Evolutionary conservation across 73 alveolate genomes (phyloP).

Genomic region (Paramecium octaurelia): DNA sequence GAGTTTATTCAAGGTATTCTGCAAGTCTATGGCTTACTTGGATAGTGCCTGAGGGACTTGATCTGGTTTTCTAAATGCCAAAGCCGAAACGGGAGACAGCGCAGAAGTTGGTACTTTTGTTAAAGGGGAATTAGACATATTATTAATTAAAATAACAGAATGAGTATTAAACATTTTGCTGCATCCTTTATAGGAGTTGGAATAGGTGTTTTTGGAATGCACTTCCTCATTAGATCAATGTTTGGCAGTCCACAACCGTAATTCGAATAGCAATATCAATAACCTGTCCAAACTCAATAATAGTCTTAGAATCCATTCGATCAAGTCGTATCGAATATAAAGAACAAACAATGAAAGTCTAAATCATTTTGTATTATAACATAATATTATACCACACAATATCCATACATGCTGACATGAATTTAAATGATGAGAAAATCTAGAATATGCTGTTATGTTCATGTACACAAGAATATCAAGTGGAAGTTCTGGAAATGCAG

Average conservation of each 20-base stretch:
- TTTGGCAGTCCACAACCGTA: neutral
- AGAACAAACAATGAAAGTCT: neutral
- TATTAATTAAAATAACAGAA: neutral
- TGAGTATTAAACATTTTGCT: neutral
- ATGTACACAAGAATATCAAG: too few species aligned
- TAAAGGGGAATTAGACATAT: neutral
- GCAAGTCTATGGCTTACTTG: neutral
- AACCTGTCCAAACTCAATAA: neutral
- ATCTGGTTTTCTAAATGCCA: neutral
- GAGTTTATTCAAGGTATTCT: neutral
- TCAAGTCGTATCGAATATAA: neutral
- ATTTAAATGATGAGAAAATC: too few species aligned
- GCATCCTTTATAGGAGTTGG: conserved; percentile 5
- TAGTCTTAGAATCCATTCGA: neutral
- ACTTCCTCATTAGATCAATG: neutral
- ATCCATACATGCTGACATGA: neutral
- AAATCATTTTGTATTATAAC: neutral
- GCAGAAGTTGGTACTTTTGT: conserved; percentile 9
- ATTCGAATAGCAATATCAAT: neutral
- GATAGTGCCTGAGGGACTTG: neutral
- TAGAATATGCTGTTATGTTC: neutral
- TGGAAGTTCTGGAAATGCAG: too few species aligned
- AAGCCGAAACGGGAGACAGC: neutral
- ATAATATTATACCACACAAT: too few species aligned
- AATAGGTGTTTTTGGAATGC: neutral